Evolutionary conservation across 2,329 filamentous ascomycete species (phyloP).

Genomic region (Graphilbum fragrans): DNA sequence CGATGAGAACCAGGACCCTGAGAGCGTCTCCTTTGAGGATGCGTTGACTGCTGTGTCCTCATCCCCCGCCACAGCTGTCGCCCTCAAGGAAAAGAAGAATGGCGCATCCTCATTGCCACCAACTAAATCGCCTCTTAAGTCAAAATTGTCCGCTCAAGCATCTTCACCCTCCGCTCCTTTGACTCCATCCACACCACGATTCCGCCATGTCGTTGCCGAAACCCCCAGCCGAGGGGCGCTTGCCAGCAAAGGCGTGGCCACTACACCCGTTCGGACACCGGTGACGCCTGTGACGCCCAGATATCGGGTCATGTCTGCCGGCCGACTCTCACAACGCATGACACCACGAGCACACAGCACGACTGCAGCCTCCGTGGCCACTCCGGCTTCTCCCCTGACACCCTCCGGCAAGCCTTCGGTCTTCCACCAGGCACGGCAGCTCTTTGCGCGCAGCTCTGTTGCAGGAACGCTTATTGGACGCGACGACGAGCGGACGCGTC

Average conservation of each 20-base stretch:
- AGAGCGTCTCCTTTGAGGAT: constrained; percentile 24
- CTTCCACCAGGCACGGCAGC: constrained; percentile 76
- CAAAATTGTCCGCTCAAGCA: background rate
- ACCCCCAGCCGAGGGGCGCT: too few species aligned
- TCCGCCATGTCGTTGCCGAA: constrained; percentile 60
- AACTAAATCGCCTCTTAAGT: constrained; percentile 3
- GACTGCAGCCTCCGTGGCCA: too few species aligned
- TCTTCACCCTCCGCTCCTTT: constrained; percentile 45
- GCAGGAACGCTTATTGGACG: constrained; percentile 68
- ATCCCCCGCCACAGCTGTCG: background rate
- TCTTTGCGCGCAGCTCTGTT: constrained; percentile 71
- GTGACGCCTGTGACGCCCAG: constrained; percentile 67
- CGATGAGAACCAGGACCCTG: constrained; percentile 56
- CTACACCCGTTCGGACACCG: constrained; percentile 2
- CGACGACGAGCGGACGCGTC: constrained; percentile 52
- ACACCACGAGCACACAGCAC: constrained; percentile 43
- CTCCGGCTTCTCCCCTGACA: constrained; percentile 25
- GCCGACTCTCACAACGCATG: constrained; percentile 62
- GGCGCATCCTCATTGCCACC: background rate
- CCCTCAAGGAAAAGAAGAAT: background rate
- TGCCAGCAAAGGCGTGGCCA: background rate
- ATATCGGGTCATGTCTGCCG: constrained; percentile 68
- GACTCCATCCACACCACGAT: constrained; percentile 63
- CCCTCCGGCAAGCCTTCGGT: constrained; percentile 59
- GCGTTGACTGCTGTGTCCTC: constrained; percentile 18